Base-by-base conservation (phyloP, 2,329 filamentous ascomycete genomes). In the Aspergillus sp. region DNA sequence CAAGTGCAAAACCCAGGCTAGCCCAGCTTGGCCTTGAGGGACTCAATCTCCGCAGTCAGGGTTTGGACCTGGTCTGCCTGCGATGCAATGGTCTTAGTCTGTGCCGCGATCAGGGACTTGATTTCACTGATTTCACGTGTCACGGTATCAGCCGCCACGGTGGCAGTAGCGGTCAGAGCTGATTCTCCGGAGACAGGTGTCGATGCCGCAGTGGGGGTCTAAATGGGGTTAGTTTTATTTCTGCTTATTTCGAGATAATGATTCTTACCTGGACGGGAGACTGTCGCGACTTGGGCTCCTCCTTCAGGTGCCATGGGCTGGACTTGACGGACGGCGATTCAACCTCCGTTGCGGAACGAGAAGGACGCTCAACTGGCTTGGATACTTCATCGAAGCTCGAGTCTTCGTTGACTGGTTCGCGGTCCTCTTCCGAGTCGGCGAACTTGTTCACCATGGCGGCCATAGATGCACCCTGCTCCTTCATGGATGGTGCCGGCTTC, bases 351-450 rank as follows among this genome's bases (percentile, higher is more conserved):
- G 33, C 33, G 12, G 63, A 52, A 41, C 56, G 60, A 38, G 74
- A 58, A n/a, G 71, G 72, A 42, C 86, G 84, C 58, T 88, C 85
- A 9, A 80, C 72, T 17, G 88, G 87, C 63, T 88, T 89, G 27
- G 85, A 69, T 27, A 93, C 79, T 63, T 95, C 89, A 64, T 96
- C 90, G 57, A 96, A 96, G 70, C 85, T 88, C 1, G 88, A 91
- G 23, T 80, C 78, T 49, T 88, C 85, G 42, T 84, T 76, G 2
- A 79, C 77, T 19, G 71, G 61, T 7, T 74, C 73, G 2, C 73
- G 70, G 1, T 81, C 79, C n/a, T 80, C 80, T 9, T 82, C 78
- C 5, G 83, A 81, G 64, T 95, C 90, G 58, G 89, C 85, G 70
- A 88, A 96, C 69, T 88, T 95, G 66, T 81, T 83, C 7, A 90